Base-by-base conservation (phyloP, 1,284 basidiomycete species). In the Cryptococcus sp. region DNA sequence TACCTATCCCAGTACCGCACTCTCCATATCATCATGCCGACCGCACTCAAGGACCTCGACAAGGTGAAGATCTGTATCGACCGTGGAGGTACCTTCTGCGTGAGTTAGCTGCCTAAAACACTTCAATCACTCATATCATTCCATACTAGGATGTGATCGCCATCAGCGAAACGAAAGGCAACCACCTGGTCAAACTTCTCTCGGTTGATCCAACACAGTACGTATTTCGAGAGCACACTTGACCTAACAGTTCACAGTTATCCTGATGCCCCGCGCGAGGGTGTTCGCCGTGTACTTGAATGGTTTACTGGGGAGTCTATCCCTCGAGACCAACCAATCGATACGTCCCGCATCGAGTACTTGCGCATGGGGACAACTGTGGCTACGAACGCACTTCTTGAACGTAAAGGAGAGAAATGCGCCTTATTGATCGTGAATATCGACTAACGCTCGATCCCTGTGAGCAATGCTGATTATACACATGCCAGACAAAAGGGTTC, bases 331-430 rank as follows among this genome's bases (percentile, higher is more conserved):
- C 55, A 69, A 50, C 63, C 62, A 29, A 43, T 67, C 8, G 61
- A 61, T 6, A 54, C 68, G 6, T 64, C 67, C 23, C 51, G 39
- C 20, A 63, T 71, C 44, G 70, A 72, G 55, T 69, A 62, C 10
- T 64, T 74, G 15, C 67, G 70, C 2, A 80, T 80, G 67, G 74
- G 78, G 17, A 76, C 80, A n/a, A 78, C 76, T 0, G 79, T 78
- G 89, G 95, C 67, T 3, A 99, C 95, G 11, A 99, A 98, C 67
- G 94, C 95, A 0, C 83, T 99, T 0, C 83, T 99, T 4, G 95
- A 98, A 73, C 86, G 95, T 44, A 93, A 93, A 72, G 95, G 95
- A 1, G 88, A 93, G 72, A 86, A 87, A 64, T 93, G 96, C 62
- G 95, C 93, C 0, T 81, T 99, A 20, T 79, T 98, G n/a, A 96